Evolutionary conservation across 2,329 filamentous ascomycete genomes (phyloP), one percentile per base, ranked within the genome.

Genomic region (Aspergillus aculeatus): DNA sequence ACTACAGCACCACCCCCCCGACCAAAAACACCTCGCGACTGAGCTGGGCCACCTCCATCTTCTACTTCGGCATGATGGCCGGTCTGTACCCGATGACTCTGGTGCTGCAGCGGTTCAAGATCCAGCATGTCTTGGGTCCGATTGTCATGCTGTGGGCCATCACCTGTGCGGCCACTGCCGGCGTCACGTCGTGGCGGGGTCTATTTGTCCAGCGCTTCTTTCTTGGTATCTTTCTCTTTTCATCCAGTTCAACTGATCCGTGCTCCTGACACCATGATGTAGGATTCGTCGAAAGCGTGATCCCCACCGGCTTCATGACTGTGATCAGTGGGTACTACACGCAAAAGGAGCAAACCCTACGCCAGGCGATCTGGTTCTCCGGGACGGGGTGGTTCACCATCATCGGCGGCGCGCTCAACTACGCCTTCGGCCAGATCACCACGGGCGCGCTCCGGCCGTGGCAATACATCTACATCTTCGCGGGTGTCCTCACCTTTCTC

Each of bases 41-140:
- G 29, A 87, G 84, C 65, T 92, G 89, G 89, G 89, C 89, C 2
- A 92, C 89, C 0, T 91, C 88, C 0, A 80, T 91, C 68, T 92
- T 92, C 78, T 92, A 92, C 77, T 91, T 92, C 65, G 89, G 89
- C 41, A 90, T 90, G 88, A 81, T 93, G 2, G 86, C 84, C 0
- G 89, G 89, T 0, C 77, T 90, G 3, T 92, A 91, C 62, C 89
- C 89, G 1, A 86, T 91, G 83, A 88, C 87, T 0, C 90, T 89
- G 61, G 78, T 84, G 0, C 78, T 91, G 1, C 89, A 92, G 72
- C 83, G 84, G 21, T 89, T 91, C 77, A 80, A 85, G 60, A 80
- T 86, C 1, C 83, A 86, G n/a, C 81, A 82, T 50, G 83, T 89
- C 1, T 81, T 92, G 2, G 88, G 88, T 3, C 73, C 73, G 2